Base-by-base conservation (phyloP, 1,284 basidiomycete species). In the Fomitopsis pinicola region DNA sequence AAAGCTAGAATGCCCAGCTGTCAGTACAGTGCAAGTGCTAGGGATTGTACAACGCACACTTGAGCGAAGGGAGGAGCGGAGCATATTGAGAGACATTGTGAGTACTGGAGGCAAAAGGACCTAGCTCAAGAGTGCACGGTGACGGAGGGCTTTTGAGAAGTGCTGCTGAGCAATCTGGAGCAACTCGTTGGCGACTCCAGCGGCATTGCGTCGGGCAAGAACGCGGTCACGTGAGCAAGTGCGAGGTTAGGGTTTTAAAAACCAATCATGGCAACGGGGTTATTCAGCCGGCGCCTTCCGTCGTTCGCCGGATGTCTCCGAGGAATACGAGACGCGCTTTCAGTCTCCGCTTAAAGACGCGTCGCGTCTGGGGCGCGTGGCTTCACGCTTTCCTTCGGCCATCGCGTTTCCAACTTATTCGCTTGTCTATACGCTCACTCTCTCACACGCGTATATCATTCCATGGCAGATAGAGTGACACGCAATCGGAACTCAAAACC, bases 61-160 rank as follows among this genome's bases (percentile, higher is more conserved):
- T 30, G 80, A 78, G 61, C 77, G 77, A 45, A 81, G 68, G 26
- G 76, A 72, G 59, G 76, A 69, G 61, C 78, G 74, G 66, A 82
- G 78, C 80, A 82, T 82, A 65, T 64, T 73, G 64, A 67, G 66
- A 54, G 63, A 60, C 40, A 57, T 63, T 59, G 62, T 36, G 46
- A 63, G 40, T 61, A 62, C 28, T 17, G 48, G 30, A 15, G 28
- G 14, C 12, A 50, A 26, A 12, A 33, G 19, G 26, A 6, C 22
- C 44, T 19, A n/a, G 44, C 46, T 45, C 12, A 12, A 22, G 26
- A 15, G 28, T 17, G 48, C 48, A 30, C 28, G n/a, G n/a, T n/a
- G n/a, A n/a, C n/a, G 14, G 48, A 33, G 6, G 28, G 54, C 55
- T 59, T 55, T 57, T 55, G 63, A 26, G 19, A 50, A 42, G 28